Evolutionary conservation across 371 early-diverging fungal genomes (phyloP), one percentile per base, ranked within the genome.

Genomic region (Zychaea mexicana): DNA sequence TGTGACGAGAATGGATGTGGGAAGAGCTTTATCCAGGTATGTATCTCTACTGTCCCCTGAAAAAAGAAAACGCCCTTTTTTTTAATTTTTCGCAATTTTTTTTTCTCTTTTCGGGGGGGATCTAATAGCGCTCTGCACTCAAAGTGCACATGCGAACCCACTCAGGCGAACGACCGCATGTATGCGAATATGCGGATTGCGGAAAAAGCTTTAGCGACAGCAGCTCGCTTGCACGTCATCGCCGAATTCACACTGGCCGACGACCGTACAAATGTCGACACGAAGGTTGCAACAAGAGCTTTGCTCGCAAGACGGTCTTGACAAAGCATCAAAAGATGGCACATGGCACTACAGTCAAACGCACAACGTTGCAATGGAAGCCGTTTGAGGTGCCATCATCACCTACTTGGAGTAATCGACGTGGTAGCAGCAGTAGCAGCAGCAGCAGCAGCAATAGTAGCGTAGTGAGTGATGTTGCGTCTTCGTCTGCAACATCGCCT

Each of bases 141-240:
- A 90, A 88, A 2, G 92, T 92, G 19, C 93, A 91, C 70, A 71
- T 84, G 56, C 82, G 92, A 59, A 92, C 92, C 0, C 92, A 92
- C 72, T 85, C 92, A 4, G 92, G 92, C n/a, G 93, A 91, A 68
- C 75, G 87, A 57, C 92, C 92, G 19, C 92, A 91, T 66, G 67
- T 79, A 30, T 92, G 92, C 64, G 86, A 88, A 67, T 74, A 79
- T 10, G 76, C 74, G 17, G 80, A 78, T n/a, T 88, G 88, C 62
- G 73, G 79, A 9, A 85, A 84, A 64, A 73, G 82, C 21, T 88
- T 88, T 70, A 86, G 86, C 60, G 89, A 88, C 62, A 87, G 87
- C 60, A 84, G 85, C 54, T 86, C 87, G 1, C 62, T 80, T 22
- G 81, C 81, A 13, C 60, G 81, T 32, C 82, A 81, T 61, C 73